A percentile compares a stretch with the other conserved stretches of the same genome.
phyloP scores from a whole-genome alignment of 2,329 filamentous ascomycete genomes.

The Fusarium zealandicum region DNA sequence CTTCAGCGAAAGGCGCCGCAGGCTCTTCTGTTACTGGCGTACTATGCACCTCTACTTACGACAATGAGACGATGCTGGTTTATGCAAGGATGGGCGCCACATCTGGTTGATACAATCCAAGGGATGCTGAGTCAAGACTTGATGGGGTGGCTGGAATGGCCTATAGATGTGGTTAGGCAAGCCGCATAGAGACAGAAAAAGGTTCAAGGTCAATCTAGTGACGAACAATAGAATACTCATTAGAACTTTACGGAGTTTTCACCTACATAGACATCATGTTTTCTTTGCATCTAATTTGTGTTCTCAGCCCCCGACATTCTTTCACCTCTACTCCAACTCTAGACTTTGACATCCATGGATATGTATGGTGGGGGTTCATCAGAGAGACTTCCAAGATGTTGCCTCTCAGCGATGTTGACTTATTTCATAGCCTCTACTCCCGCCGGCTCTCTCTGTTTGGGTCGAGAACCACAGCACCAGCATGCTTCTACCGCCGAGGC shows the following conservation, averaged over 20 bases:
- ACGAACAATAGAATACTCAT: too few species aligned
- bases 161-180: slow-evolving; percentile 27
- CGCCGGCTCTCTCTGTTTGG: neutral
- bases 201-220: too few species aligned
- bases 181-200: slow-evolving; percentile 1
- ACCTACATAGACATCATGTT: too few species aligned
- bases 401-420: neutral
- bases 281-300: too few species aligned
- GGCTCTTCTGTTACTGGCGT: slow-evolving; percentile 40
- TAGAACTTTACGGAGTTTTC: too few species aligned
- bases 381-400: neutral
- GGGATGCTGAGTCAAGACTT: slow-evolving; percentile 27
- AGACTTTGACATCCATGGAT: too few species aligned
- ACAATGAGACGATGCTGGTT: slow-evolving; percentile 35
- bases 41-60: slow-evolving; percentile 36
- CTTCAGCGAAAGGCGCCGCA: slow-evolving; percentile 39
- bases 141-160: slow-evolving; percentile 39
- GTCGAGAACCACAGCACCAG: slow-evolving; percentile 8
- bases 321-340: too few species aligned
- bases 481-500: slow-evolving; percentile 16
- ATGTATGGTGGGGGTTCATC: slow-evolving; percentile 13
- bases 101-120: slow-evolving; percentile 37
- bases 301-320: neutral
- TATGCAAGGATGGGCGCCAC: slow-evolving; percentile 35
- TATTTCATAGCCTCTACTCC: neutral